Conservation (phyloP, 345 rosid genomes). For the Citropsis articulata region DNA sequence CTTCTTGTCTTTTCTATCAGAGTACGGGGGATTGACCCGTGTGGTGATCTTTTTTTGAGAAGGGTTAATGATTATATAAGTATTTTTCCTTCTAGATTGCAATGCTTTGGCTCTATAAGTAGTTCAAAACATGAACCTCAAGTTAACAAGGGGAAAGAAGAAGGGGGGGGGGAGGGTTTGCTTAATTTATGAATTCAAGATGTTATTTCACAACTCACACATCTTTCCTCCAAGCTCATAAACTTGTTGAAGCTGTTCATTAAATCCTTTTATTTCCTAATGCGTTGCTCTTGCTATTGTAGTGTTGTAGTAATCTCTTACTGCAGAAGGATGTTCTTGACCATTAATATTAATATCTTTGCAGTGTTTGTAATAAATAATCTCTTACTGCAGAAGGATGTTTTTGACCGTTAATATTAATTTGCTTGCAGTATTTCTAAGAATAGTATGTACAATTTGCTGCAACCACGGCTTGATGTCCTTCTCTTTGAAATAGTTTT, state of each 20-base stretch:
- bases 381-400: background rate
- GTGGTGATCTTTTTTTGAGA: background rate
- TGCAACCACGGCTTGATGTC: constrained; percentile 83
- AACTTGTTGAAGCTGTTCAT: background rate
- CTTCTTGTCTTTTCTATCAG: background rate
- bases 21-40: background rate
- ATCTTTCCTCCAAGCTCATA: background rate
- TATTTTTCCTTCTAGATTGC: background rate
- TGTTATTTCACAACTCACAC: background rate
- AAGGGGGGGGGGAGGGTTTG: background rate
- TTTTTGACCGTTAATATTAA: background rate
- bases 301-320: background rate
- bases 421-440: constrained; percentile 66
- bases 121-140: background rate
- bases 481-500: constrained; percentile 96
- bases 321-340: background rate
- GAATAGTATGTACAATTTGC: constrained; percentile 74
- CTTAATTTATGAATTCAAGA: background rate
- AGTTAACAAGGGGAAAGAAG: background rate
- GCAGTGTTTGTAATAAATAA: constrained; percentile 44
- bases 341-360: background rate
- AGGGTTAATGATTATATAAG: background rate
- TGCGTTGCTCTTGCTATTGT: background rate
- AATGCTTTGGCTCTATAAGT: background rate
- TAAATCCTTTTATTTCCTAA: background rate